Evolutionary conservation across 257 asterid species (phyloP).

Genomic region (Thymus quinquecostatus): DNA sequence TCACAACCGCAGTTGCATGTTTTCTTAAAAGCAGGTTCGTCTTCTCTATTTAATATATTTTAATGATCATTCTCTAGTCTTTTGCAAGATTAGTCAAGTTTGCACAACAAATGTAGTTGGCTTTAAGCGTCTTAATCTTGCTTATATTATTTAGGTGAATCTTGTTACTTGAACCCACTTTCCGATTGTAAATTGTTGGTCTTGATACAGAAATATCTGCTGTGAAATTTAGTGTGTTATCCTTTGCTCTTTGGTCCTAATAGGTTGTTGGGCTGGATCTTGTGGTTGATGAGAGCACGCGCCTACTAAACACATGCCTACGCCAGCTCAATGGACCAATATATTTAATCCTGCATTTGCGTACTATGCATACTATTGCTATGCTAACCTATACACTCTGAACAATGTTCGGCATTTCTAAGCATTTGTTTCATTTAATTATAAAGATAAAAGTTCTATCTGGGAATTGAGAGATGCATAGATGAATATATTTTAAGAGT

Average conservation of each 20-base stretch:
- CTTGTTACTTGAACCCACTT: background rate
- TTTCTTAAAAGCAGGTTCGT: conserved; percentile 86
- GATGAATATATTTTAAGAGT: no score
- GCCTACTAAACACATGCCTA: conserved; percentile 99
- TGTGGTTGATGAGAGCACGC: conserved; percentile 99
- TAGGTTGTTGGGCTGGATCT: conserved; percentile 99
- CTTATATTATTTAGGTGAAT: background rate
- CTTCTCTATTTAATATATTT: background rate
- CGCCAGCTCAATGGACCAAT: conserved; percentile 94
- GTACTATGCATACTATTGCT: conserved; percentile 92
- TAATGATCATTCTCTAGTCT: background rate
- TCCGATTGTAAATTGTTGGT: no score
- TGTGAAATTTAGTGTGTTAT: background rate
- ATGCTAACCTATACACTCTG: conserved; percentile 93
- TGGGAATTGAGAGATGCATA: background rate
- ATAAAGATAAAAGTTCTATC: background rate
- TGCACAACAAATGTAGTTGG: conserved; percentile 13
- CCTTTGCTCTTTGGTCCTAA: conserved; percentile 23
- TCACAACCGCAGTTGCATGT: conserved; percentile 97
- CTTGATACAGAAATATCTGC: background rate
- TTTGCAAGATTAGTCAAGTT: background rate
- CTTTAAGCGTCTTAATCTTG: background rate
- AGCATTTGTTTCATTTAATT: conserved; percentile 12
- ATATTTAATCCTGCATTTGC: conserved; percentile 93
- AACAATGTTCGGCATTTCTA: conserved; percentile 65